These are phyloP conservation scores for Amauroascus verrucosus DNA, from an alignment of 2,329 filamentous ascomycete genomes.

Conservation along the genomic window DNA sequence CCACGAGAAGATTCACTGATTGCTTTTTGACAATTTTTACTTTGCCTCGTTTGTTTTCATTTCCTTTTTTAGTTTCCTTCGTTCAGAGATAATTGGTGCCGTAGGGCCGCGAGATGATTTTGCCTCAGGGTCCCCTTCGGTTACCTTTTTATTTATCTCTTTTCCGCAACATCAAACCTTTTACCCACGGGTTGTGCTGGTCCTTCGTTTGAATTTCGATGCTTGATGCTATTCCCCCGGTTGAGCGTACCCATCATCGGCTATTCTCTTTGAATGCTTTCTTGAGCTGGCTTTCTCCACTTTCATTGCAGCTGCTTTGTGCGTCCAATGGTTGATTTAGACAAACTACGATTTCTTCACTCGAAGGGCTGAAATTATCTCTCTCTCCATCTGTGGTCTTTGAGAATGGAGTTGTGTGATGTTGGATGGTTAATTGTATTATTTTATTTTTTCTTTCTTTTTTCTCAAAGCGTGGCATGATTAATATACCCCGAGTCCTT, in stretches of 20 bases:
- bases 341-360: neutral
- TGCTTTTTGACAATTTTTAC: no score
- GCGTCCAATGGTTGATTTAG: neutral
- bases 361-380: neutral
- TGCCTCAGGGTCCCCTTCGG: neutral
- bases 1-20: no score
- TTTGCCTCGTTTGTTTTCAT: no score
- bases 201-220: neutral
- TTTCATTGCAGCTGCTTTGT: neutral
- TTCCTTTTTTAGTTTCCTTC: no score
- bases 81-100: no score
- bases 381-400: neutral
- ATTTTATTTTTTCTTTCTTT: neutral
- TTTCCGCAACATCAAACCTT: neutral
- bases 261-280: neutral
- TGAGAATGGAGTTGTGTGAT: neutral
- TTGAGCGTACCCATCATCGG: neutral
- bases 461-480: neutral
- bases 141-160: neutral
- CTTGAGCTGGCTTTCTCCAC: neutral
- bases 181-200: neutral
- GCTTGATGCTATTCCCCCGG: neutral
- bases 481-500: conserved; percentile 3
- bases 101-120: neutral
- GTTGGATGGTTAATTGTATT: no score